phyloP scores from a whole-genome alignment of 768 basidiomycete genomes.

The Tremella mesenterica region DNA sequence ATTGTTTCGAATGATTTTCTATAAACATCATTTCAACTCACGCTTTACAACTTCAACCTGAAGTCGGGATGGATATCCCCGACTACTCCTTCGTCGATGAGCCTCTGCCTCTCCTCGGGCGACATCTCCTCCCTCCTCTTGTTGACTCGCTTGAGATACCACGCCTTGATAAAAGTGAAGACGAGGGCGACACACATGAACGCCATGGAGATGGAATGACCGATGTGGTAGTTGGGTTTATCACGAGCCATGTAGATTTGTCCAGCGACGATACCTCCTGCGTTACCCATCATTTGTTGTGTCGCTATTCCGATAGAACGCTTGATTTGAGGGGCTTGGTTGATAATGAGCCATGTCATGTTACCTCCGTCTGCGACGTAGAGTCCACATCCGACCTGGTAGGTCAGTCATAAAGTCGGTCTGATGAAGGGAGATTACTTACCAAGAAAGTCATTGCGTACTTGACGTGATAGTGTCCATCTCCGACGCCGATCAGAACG shows the following conservation, averaged over 20 bases:
- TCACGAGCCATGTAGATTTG: neutral
- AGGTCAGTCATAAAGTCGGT: no score
- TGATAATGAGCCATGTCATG: neutral
- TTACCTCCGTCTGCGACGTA: slow-evolving; percentile 1
- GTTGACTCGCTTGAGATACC: neutral
- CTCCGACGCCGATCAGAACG: neutral
- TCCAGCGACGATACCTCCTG: neutral
- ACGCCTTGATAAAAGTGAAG: neutral
- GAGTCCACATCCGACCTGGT: no score
- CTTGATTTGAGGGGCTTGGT: neutral
- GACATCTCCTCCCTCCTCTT: neutral
- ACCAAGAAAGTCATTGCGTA: neutral
- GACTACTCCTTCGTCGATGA: neutral
- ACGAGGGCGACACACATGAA: neutral
- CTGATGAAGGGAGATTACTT: no score
- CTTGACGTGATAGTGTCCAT: neutral
- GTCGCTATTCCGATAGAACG: neutral
- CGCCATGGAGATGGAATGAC: neutral
- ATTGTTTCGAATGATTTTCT: neutral
- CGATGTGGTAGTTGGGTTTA: neutral
- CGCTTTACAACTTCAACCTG: neutral
- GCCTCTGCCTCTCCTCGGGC: neutral
- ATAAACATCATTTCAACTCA: neutral
- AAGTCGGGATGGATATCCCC: slow-evolving; percentile 6
- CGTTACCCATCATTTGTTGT: neutral